Evolutionary conservation across 2,329 filamentous ascomycete species (phyloP).

Genomic region (Fusarium sp.): DNA sequence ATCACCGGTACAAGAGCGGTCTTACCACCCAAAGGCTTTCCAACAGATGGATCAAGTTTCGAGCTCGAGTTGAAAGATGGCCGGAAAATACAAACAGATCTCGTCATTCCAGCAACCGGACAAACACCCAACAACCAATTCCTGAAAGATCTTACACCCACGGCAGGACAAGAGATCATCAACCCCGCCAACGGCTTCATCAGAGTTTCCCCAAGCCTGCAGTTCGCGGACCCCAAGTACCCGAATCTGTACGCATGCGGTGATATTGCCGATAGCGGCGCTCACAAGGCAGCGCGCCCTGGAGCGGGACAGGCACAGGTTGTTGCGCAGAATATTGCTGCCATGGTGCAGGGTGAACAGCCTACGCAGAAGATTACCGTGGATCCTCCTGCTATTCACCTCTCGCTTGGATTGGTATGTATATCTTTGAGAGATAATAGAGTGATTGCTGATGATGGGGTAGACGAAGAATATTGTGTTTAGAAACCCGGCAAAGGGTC

Average conservation of each 20-base stretch:
- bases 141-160: constrained; percentile 15
- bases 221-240: constrained; percentile 40
- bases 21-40: constrained; percentile 35
- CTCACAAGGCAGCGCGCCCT: constrained; percentile 40
- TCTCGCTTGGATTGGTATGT: constrained; percentile 40
- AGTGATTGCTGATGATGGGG: background rate
- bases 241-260: constrained; percentile 41
- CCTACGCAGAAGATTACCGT: constrained; percentile 21
- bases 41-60: constrained; percentile 28
- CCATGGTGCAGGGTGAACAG: constrained; percentile 31
- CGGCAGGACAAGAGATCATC: constrained; percentile 7
- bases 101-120: constrained; percentile 41
- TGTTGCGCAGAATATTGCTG: constrained; percentile 38
- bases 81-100: constrained; percentile 31
- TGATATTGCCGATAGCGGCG: constrained; percentile 42
- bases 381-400: constrained; percentile 38
- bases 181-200: constrained; percentile 42
- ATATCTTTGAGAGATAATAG: fast-evolving
- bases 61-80: constrained; percentile 40
- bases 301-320: constrained; percentile 36
- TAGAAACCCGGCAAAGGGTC: constrained; percentile 35
- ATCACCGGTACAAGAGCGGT: constrained; percentile 39
- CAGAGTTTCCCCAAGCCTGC: constrained; percentile 30
- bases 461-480: constrained; percentile 44
- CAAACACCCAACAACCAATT: constrained; percentile 45